phyloP scores from a whole-genome alignment of 306 rosid genomes.

The Cucumis hystrix region DNA sequence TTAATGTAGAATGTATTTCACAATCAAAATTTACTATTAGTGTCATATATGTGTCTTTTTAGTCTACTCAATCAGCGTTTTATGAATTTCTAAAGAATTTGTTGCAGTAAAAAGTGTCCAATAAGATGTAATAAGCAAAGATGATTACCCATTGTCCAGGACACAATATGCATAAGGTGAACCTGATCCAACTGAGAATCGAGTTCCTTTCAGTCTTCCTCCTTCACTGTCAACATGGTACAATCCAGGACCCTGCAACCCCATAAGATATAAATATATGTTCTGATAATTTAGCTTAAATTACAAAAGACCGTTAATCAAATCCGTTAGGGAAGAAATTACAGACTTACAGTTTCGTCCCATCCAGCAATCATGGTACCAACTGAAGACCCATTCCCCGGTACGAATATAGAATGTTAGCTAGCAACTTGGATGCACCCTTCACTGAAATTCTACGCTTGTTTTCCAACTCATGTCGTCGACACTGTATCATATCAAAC shows the following conservation, averaged over 20 bases:
- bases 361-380: slow-evolving; percentile 99
- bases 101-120: no score
- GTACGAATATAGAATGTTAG: slow-evolving; percentile 88
- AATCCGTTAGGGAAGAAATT: not conserved
- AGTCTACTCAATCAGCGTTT: no score
- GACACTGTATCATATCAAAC: slow-evolving; percentile 34
- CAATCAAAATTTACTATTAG: not conserved
- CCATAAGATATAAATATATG: not conserved
- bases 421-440: slow-evolving; percentile 88
- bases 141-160: slow-evolving; percentile 54
- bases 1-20: not conserved
- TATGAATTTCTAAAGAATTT: no score
- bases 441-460: slow-evolving; percentile 90
- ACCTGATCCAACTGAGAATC: slow-evolving; percentile 97
- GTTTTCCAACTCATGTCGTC: slow-evolving; percentile 82
- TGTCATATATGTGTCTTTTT: no score
- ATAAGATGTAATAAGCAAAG: no score
- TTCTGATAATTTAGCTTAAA: not conserved
- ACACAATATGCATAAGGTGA: slow-evolving; percentile 97
- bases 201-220: slow-evolving; percentile 84
- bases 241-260: slow-evolving; percentile 77
- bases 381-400: slow-evolving; percentile 97
- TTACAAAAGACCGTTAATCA: not conserved
- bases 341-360: slow-evolving; percentile 78
- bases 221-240: slow-evolving; percentile 95